phyloP scores from a whole-genome alignment of 805 yeast genomes.

The Candida glaebosa region DNA sequence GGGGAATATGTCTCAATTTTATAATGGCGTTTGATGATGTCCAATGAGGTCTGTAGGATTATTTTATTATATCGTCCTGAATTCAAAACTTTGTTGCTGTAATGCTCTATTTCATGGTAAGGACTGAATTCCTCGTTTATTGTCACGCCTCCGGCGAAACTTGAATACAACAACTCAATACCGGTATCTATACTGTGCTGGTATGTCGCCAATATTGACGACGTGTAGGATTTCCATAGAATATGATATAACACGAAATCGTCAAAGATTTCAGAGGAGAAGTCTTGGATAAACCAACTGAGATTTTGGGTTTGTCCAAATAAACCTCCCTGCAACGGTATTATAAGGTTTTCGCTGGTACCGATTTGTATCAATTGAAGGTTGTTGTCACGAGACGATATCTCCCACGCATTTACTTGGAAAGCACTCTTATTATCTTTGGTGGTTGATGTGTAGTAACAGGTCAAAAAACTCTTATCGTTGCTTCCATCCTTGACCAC shows the following conservation, averaged over 20 bases:
- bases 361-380: conserved; percentile 8
- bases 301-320: conserved; percentile 17
- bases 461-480: conserved; percentile 13
- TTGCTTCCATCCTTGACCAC: conserved; percentile 6
- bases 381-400: conserved; percentile 7
- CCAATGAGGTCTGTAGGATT: conserved; percentile 50
- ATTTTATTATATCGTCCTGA: conserved; percentile 46
- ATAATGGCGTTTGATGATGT: conserved; percentile 45
- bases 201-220: conserved; percentile 40
- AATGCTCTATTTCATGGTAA: conserved; percentile 33
- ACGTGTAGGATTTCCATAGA: conserved; percentile 64
- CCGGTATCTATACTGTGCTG: conserved; percentile 13
- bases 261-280: conserved; percentile 5
- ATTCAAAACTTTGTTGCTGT: conserved; percentile 45
- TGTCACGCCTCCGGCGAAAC: conserved; percentile 10
- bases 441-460: conserved; percentile 15
- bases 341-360: conserved; percentile 17
- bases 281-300: conserved; percentile 49
- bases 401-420: conserved; percentile 22
- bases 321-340: conserved; percentile 7
- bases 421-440: conserved; percentile 16
- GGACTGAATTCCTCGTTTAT: conserved; percentile 20
- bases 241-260: conserved; percentile 24
- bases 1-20: conserved; percentile 6
- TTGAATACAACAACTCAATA: conserved; percentile 2